Evolutionary conservation across 345 rosid genomes (phyloP).

Genomic region (Populus simonii): DNA sequence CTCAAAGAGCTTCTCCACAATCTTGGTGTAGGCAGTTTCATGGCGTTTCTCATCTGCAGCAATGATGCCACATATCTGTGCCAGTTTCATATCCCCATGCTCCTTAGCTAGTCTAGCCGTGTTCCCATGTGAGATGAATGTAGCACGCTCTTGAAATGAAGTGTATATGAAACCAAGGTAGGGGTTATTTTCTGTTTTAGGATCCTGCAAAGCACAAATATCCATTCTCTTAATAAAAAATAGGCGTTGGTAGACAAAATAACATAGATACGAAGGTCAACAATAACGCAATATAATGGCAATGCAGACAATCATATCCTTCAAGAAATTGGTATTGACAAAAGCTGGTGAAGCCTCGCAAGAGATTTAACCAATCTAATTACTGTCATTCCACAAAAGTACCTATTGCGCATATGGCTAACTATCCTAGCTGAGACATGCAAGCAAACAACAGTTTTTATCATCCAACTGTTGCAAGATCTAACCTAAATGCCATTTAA

Average conservation of each 20-base stretch:
- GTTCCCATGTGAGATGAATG: conserved; percentile 43
- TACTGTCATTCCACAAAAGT: not conserved
- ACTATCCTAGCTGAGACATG: not conserved
- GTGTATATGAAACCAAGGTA: conserved; percentile 40
- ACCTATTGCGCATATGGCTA: not conserved
- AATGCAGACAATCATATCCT: not conserved
- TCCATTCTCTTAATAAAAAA: not conserved
- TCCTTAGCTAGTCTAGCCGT: conserved; percentile 37
- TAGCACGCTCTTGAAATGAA: conserved; percentile 44
- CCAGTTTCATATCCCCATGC: conserved; percentile 34
- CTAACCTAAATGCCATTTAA: not conserved
- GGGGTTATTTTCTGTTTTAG: conserved; percentile 25
- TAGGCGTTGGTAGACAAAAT: not conserved
- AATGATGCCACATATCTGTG: conserved; percentile 37
- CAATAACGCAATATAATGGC: not conserved
- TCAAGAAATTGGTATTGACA: not conserved
- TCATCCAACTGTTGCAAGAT: not conserved
- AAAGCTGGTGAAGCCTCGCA: not conserved
- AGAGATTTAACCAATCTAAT: not conserved
- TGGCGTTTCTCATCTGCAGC: conserved; percentile 42
- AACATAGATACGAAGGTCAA: not conserved
- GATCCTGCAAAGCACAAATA: conserved; percentile 18
- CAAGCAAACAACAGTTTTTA: not conserved
- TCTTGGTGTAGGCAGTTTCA: conserved; percentile 33
- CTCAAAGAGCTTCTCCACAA: conserved; percentile 38